Base-by-base conservation (phyloP, 2,329 filamentous ascomycete species). In the Verticillium albo-atrum region DNA sequence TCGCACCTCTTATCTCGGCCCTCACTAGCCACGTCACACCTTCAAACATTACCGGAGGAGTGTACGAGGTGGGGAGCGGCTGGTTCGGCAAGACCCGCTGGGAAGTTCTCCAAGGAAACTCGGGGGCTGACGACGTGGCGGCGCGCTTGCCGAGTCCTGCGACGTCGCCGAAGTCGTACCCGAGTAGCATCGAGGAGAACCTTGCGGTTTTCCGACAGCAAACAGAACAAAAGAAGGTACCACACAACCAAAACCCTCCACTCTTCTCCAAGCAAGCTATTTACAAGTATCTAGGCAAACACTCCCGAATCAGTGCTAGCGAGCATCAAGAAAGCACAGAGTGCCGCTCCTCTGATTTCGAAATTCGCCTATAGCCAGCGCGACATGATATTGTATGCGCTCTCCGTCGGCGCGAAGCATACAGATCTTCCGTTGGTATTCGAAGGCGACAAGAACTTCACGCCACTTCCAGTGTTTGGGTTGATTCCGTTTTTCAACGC, bases 401-500 rank as follows among this genome's bases (percentile, higher is more conserved):
- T 99, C 50, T 94, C 94, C 61, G 77, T 99, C 62, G 95, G 95
- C 60, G 93, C 94, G 65, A 97, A 96, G 82, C 88, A 90, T 66
- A 92, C 86, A 30, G 92, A 99, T 63, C 84, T 99, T 42, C 85
- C 88, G 64, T 88, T 96, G 67, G 89, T 97, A 63, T 99, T 91
- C 71, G 95, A 99, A 81, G 90, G 91, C 70, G 79, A 88, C 70
- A 92, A 97, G 58, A 84, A 95, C 74, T 99, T 99, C 86, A 92
- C 97, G 74, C 89, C 91, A 57, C 82, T 98, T 57, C 95, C 95
- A 57, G 96, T 92, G n/a, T 99, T 91, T 70, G 95, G 93, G 73
- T 95, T 98, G 63, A 89, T 99, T 68, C 95, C 95, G n/a, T 90
- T 88, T 68, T 97, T 98, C 79, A 89, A 89, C 77, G 89, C 92